These are phyloP conservation scores for Coemansia sp. DNA, from an alignment of 192 early-diverging fungal genomes.

Conservation along the genomic window DNA sequence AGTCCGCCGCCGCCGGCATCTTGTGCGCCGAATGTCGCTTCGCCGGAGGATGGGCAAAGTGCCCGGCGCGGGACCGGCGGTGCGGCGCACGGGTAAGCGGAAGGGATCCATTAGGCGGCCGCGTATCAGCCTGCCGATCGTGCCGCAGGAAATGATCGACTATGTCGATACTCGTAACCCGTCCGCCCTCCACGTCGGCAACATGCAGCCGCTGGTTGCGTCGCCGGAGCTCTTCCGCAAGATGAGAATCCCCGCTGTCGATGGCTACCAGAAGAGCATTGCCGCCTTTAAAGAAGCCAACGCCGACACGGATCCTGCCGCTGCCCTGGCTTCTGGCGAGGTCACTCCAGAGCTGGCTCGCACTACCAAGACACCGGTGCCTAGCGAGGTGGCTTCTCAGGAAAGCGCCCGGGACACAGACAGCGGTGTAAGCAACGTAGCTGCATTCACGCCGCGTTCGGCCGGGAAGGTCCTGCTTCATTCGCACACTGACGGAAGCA, in stretches of 20 bases:
- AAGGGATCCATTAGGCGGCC: conserved; percentile 5
- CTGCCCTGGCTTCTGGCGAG: no score
- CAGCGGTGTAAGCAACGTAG: no score
- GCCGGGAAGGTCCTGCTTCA: conserved; percentile 5
- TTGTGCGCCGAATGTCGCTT: conserved; percentile 16
- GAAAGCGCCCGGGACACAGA: neutral
- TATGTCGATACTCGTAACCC: conserved; percentile 42
- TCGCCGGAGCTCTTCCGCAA: conserved; percentile 24
- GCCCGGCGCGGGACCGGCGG: neutral
- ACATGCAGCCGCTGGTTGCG: conserved; percentile 12
- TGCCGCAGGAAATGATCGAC: conserved; percentile 42
- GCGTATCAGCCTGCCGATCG: conserved; percentile 36
- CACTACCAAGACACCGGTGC: no score
- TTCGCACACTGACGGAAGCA: no score
- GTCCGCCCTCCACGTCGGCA: conserved; percentile 19
- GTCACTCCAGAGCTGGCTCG: no score
- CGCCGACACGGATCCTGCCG: neutral
- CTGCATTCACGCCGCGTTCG: conserved; percentile 11
- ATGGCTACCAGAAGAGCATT: conserved; percentile 21
- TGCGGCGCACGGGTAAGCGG: neutral
- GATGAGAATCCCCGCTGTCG: conserved; percentile 9
- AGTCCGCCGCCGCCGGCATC: conserved; percentile 4
- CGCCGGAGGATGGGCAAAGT: conserved; percentile 1
- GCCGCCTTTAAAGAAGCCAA: no score
- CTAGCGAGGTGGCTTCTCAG: neutral